These are phyloP conservation scores for Pugionium cornutum DNA, from an alignment of 345 rosid genomes.

Conservation along the genomic window DNA sequence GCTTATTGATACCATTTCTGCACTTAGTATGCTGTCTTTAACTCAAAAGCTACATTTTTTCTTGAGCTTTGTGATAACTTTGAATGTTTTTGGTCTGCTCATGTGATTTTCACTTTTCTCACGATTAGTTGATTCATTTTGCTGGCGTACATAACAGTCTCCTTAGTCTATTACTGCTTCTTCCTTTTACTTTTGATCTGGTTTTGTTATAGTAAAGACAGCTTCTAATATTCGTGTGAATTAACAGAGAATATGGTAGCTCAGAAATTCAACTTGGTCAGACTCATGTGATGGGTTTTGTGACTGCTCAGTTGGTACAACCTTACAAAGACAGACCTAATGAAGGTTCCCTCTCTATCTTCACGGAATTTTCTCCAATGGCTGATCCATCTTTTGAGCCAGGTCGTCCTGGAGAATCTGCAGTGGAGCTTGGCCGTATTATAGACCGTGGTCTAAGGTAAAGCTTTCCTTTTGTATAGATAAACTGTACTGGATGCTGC, in stretches of 20 bases:
- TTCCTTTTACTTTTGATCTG: background rate
- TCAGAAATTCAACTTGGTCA: conserved; percentile 95
- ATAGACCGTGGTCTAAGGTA: conserved; percentile 94
- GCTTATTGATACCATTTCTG: background rate
- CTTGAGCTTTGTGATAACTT: background rate
- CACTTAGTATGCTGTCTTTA: background rate
- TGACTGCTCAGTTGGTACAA: conserved; percentile 78
- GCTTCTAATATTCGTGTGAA: background rate
- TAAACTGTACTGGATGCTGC: background rate
- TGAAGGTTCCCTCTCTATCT: conserved; percentile 80
- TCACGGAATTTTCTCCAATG: conserved; percentile 93
- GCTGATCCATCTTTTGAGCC: conserved; percentile 96
- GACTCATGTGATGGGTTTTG: conserved; percentile 88
- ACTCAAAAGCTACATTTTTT: background rate
- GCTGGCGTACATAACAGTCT: background rate
- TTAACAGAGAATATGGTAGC: conserved; percentile 81
- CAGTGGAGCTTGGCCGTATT: conserved; percentile 84
- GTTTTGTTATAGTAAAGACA: background rate
- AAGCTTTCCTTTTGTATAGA: background rate
- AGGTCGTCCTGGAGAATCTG: conserved; percentile 88
- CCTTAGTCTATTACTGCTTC: conserved; percentile 1
- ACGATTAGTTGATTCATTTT: background rate
- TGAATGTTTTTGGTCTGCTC: background rate
- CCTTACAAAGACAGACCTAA: conserved; percentile 88
- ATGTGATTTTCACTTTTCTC: background rate